phyloP scores from a whole-genome alignment of 441 rosid genomes.

The Omphalea diandra region DNA sequence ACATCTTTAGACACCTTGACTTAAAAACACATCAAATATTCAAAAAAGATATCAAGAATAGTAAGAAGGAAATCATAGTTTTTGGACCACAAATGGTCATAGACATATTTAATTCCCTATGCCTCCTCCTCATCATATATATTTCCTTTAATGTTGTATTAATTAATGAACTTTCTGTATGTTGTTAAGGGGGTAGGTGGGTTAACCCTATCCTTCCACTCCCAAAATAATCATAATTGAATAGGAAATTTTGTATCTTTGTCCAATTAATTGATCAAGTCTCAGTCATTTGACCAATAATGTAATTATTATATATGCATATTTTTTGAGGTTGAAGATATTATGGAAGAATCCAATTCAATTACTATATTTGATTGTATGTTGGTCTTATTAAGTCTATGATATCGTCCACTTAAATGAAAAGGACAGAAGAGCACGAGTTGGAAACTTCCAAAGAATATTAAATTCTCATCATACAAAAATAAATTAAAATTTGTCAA shows the following conservation, averaged over 20 bases:
- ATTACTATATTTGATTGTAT: too few species aligned
- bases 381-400: too few species aligned
- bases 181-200: not conserved
- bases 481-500: too few species aligned
- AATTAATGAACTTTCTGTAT: not conserved
- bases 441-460: too few species aligned
- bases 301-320: not conserved
- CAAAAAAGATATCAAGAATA: not conserved
- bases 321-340: too few species aligned
- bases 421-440: too few species aligned
- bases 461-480: too few species aligned
- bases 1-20: conserved; percentile 2
- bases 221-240: not conserved
- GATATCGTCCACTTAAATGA: too few species aligned
- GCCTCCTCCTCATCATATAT: not conserved
- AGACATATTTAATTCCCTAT: not conserved
- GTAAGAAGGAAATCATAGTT: not conserved
- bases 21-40: not conserved
- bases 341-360: too few species aligned
- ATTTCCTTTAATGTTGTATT: not conserved
- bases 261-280: conserved; percentile 1
- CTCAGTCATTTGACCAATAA: not conserved
- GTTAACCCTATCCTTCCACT: too few species aligned
- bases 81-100: not conserved
- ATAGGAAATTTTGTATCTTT: not conserved